A percentile compares a stretch with the other conserved stretches of the same genome.
These are phyloP conservation scores for Sugiyamaella marilandica DNA, from an alignment of 805 yeast species.

Conservation along the genomic window DNA sequence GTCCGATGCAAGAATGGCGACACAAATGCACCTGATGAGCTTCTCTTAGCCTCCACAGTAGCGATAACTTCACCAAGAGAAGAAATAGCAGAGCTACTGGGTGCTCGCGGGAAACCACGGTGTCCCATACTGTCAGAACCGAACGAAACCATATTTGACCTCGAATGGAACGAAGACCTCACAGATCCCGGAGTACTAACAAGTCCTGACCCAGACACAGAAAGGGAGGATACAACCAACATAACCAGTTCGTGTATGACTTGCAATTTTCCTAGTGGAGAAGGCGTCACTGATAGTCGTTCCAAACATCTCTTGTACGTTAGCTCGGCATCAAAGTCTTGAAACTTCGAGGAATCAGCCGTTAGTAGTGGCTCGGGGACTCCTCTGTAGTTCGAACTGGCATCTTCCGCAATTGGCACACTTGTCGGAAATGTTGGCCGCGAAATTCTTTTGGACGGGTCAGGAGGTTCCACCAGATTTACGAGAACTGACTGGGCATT, in stretches of 20 bases:
- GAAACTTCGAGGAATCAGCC: neutral
- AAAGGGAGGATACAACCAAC: constrained; percentile 25
- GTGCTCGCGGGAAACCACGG: constrained; percentile 5
- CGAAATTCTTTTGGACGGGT: constrained; percentile 7
- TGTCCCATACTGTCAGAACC: constrained; percentile 18
- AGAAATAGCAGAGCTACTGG: constrained; percentile 16
- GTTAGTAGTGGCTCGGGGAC: neutral
- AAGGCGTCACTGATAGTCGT: constrained; percentile 23
- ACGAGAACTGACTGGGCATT: constrained; percentile 8
- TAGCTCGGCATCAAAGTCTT: constrained; percentile 20
- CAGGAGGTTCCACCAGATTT: constrained; percentile 13
- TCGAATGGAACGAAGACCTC: constrained; percentile 14
- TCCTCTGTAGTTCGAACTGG: neutral
- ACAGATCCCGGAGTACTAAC: constrained; percentile 20
- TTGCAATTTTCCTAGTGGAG: constrained; percentile 26
- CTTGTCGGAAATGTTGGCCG: neutral
- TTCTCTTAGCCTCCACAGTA: constrained; percentile 24
- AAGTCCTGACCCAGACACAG: constrained; percentile 3
- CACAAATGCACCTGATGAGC: constrained; percentile 16
- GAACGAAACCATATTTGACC: constrained; percentile 18
- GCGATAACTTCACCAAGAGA: constrained; percentile 24
- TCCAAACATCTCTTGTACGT: constrained; percentile 23
- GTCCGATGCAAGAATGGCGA: constrained; percentile 4
- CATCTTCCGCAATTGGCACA: neutral
- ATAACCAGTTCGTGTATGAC: constrained; percentile 25